phyloP scores from a whole-genome alignment of 768 basidiomycete genomes.

The Sistotremastrum suecicum region DNA sequence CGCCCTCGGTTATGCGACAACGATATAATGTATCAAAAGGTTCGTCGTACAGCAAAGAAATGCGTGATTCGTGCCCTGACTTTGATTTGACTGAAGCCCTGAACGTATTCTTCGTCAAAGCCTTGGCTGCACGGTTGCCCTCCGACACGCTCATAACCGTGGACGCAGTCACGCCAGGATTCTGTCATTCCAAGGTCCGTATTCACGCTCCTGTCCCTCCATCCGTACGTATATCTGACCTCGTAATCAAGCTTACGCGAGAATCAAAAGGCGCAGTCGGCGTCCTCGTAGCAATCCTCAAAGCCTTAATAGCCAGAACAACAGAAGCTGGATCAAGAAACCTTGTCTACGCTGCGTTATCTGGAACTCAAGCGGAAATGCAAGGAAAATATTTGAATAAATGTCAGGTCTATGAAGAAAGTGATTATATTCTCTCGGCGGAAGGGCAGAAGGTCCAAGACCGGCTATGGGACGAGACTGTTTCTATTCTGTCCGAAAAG shows the following conservation, averaged over 20 bases:
- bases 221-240: too few species aligned
- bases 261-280: conserved; percentile 11
- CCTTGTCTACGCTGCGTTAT: conserved; percentile 21
- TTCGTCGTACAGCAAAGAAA: too few species aligned
- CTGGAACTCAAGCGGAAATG: conserved; percentile 14
- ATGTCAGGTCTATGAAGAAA: conserved; percentile 16
- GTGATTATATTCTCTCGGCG: conserved; percentile 21
- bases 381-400: conserved; percentile 18
- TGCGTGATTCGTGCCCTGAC: too few species aligned
- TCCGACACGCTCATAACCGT: conserved; percentile 17
- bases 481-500: conserved; percentile 13
- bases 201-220: too few species aligned
- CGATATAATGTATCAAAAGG: too few species aligned
- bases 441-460: conserved; percentile 17
- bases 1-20: too few species aligned
- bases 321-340: conserved; percentile 23
- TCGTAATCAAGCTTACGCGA: too few species aligned
- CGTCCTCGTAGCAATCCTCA: background rate
- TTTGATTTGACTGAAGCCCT: conserved; percentile 16
- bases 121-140: conserved; percentile 19
- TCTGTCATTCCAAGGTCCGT: conserved; percentile 25
- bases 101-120: conserved; percentile 25
- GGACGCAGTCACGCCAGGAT: conserved; percentile 27
- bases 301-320: conserved; percentile 17
- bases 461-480: conserved; percentile 22